Evolutionary conservation across 345 rosid genomes (phyloP).

Genomic region (Eucalyptus erythrocorys): DNA sequence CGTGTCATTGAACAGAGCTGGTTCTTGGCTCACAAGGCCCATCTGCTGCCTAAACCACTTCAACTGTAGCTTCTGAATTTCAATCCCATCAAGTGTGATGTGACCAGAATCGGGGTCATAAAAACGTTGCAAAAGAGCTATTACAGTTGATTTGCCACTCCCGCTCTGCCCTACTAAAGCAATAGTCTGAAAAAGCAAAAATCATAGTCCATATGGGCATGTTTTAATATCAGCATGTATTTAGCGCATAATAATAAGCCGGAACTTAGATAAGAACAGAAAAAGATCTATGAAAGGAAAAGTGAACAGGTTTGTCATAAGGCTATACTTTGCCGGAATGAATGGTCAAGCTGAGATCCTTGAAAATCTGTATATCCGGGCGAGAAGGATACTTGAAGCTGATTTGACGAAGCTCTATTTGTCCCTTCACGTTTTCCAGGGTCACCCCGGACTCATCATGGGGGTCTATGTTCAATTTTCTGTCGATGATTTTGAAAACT

Average conservation of each 20-base stretch:
- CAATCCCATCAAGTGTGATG: conserved; percentile 18
- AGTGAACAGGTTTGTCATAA: no score
- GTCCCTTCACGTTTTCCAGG: conserved; percentile 46
- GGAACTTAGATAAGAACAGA: not conserved
- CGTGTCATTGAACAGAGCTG: conserved; percentile 13
- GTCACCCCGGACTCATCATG: conserved; percentile 24
- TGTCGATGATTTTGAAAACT: conserved; percentile 15
- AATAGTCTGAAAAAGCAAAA: conserved; percentile 7
- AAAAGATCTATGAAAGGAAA: not conserved
- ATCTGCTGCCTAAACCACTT: conserved; percentile 26
- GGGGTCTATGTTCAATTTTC: conserved; percentile 12
- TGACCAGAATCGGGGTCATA: conserved; percentile 23
- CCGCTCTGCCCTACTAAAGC: conserved; percentile 35
- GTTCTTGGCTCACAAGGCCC: conserved; percentile 30
- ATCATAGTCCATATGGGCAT: not conserved
- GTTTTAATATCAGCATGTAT: not conserved
- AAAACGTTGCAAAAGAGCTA: conserved; percentile 19
- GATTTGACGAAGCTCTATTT: conserved; percentile 51
- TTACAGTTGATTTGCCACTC: conserved; percentile 25
- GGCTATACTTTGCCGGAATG: conserved; percentile 16
- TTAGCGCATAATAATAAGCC: not conserved
- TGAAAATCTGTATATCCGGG: conserved; percentile 63
- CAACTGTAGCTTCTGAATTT: conserved; percentile 9
- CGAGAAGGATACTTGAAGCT: conserved; percentile 69
- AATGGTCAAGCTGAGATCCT: conserved; percentile 30